Evolutionary conservation across 441 rosid genomes (phyloP), one percentile per base, ranked within the genome.

Genomic region (Brassica hybrid): DNA sequence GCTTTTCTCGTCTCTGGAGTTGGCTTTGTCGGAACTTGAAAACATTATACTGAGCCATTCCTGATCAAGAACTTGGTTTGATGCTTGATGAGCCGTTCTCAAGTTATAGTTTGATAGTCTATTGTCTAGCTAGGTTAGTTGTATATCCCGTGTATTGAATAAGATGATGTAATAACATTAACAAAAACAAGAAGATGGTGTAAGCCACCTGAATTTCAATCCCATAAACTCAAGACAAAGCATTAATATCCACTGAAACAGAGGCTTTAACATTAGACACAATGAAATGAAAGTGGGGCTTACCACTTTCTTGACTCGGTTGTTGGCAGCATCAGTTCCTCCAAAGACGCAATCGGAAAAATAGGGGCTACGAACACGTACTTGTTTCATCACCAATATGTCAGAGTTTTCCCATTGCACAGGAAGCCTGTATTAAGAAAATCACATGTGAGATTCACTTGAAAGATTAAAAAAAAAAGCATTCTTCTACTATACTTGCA

Each of bases 251-350:
- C 69, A 79, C 58, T 13, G 34, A 66, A 12, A 66, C 2, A 4
- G 67, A 27, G 5, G 66, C 14, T 52, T 32, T 63, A 30, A 32
- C 65, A 56, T 19, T 11, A 52, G 21, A 70, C 10, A 69, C 34
- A 71, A 8, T 71, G 50, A 64, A 17, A 5, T 67, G 80, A 0
- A 52, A 52, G 57, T 52, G 19, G 16, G 9, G 57, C 23, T 17
- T 54, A 93, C 99, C 94, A 94, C 98, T 93, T 93, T 94, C 85
- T 85, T 94, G 80, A 94, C 98, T 67, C 96, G 87, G 34, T 91
- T 93, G 83, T 91, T 93, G 85, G 99, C 98, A 72, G 92, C 88
- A 78, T 93, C 79, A 75, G 97, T 87, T 84, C 99, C 98, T 76
- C 97, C 99, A 57, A 78, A 80, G 72, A 94, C 98, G 82, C 84